Base-by-base conservation (phyloP, 768 basidiomycete species). In the Lactifluus subvellereus region DNA sequence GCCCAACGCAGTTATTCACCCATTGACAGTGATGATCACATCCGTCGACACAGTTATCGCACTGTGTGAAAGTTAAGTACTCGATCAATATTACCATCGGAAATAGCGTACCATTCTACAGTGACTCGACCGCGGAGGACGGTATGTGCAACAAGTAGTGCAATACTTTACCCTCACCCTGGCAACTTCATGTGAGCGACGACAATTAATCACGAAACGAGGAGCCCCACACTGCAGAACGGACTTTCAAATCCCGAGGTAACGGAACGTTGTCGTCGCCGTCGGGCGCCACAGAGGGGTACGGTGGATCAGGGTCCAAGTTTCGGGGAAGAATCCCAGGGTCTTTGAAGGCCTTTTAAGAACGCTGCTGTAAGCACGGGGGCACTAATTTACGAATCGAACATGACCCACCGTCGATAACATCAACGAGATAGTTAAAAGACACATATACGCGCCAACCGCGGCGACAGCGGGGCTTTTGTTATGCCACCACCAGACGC, bases 1-100 rank as follows among this genome's bases (percentile, higher is more conserved):
- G 84, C 7, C 97, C 97, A 45, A 99, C 82, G 72, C 97, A 98
- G 72, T 94, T 97, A 73, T 98, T 97, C 20, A 99, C 84, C 89
- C 88, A 90, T 71, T 87, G 87, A 66, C 88, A 91, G 71, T 93
- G 92, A 71, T 95, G 91, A 72, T 96, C 94, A 67, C 95, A 98
- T 10, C 88, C 87, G 67, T 98, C 95, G 16, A 98, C 93, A 71
- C 96, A 99, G 71, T 98, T 98, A 69, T 97, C 93, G 72, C 96
- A 99, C 89, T 95, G 67, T 2, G 57, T 32, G 6, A 22, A 40
- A 40, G 38, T 18, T 59, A 27, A 63, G 32, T 20, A 16, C 2
- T 49, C 32, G 30, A 9, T 49, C 16, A 18, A 40, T 52, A 10
- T 42, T 22, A 32, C 43, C 14, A 40, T 18, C 5, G 47, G 14